Evolutionary conservation across 768 basidiomycete genomes (phyloP).

Genomic region (Daedaleopsis nitida): DNA sequence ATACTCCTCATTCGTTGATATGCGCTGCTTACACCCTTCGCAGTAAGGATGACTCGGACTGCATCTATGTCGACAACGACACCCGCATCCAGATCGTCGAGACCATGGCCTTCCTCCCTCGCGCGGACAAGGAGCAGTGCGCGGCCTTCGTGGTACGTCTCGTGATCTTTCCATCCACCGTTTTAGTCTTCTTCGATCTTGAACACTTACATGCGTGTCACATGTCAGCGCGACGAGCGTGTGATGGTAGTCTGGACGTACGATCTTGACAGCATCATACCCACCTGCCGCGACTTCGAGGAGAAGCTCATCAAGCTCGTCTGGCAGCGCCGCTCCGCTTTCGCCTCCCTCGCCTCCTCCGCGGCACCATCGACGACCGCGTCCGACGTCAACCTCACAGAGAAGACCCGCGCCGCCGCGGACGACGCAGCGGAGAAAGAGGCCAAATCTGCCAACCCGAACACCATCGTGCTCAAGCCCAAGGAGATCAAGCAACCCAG

Average conservation of each 20-base stretch:
- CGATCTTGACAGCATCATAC: slow-evolving; percentile 77
- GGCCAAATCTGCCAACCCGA: background rate
- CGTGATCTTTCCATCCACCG: background rate
- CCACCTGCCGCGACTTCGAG: slow-evolving; percentile 72
- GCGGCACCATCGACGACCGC: slow-evolving; percentile 47
- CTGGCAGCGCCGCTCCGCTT: slow-evolving; percentile 55
- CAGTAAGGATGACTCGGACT: slow-evolving; percentile 60
- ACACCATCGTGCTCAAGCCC: slow-evolving; percentile 15
- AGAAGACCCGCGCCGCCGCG: slow-evolving; percentile 39
- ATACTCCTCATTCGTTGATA: background rate
- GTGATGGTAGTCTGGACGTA: slow-evolving; percentile 87
- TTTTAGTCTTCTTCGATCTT: background rate
- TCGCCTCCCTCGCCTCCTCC: slow-evolving; percentile 37
- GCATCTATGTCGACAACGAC: slow-evolving; percentile 72
- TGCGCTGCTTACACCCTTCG: background rate
- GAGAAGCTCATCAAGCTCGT: slow-evolving; percentile 80
- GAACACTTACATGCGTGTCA: background rate
- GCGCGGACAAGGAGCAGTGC: slow-evolving; percentile 89
- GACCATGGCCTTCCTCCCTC: slow-evolving; percentile 62
- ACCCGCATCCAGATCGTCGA: slow-evolving; percentile 89
- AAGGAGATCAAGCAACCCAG: slow-evolving; percentile 11
- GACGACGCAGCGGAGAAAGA: slow-evolving; percentile 19
- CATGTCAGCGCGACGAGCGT: slow-evolving; percentile 71
- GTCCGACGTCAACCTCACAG: slow-evolving; percentile 54
- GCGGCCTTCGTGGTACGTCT: slow-evolving; percentile 79